Conservation (phyloP, 2,329 filamentous ascomycete species). For the Arthrobotrys megalospora region DNA sequence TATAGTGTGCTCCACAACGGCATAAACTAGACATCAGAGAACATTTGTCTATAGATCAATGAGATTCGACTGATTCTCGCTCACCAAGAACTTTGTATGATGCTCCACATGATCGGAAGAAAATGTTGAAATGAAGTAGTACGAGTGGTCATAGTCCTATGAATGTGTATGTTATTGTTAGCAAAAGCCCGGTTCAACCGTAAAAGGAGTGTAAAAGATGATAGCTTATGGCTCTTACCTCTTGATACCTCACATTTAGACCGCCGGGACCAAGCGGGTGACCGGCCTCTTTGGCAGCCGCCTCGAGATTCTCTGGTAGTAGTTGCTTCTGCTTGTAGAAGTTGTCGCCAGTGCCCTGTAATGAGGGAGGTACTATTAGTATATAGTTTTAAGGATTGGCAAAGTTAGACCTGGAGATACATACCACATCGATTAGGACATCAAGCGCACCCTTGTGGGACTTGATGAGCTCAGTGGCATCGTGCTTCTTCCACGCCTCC, state of each 20-base stretch:
- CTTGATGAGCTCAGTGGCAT: constrained; percentile 90
- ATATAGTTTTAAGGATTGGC: background rate
- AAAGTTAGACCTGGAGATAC: constrained; percentile 66
- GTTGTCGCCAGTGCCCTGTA: constrained; percentile 84
- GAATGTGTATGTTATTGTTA: background rate
- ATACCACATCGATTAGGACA: constrained; percentile 87
- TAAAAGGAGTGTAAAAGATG: background rate
- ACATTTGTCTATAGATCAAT: constrained; percentile 35
- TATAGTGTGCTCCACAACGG: too few relatives aligned
- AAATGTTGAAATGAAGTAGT: constrained; percentile 95
- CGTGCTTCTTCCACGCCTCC: constrained; percentile 87
- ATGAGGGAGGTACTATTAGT: background rate
- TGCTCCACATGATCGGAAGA: constrained; percentile 91
- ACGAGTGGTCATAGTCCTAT: constrained; percentile 95
- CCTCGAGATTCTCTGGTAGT: constrained; percentile 90
- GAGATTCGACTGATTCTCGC: constrained; percentile 23
- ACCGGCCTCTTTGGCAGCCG: constrained; percentile 82
- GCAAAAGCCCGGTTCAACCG: background rate
- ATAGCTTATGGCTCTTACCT: constrained; percentile 69
- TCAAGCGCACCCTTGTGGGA: constrained; percentile 80
- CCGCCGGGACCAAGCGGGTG: constrained; percentile 73
- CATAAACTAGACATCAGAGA: background rate
- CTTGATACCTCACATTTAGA: constrained; percentile 85
- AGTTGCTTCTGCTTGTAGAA: constrained; percentile 97
- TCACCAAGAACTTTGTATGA: constrained; percentile 83